Conservation (phyloP, 2,329 filamentous ascomycete genomes). For the Colletotrichum graminicola region DNA sequence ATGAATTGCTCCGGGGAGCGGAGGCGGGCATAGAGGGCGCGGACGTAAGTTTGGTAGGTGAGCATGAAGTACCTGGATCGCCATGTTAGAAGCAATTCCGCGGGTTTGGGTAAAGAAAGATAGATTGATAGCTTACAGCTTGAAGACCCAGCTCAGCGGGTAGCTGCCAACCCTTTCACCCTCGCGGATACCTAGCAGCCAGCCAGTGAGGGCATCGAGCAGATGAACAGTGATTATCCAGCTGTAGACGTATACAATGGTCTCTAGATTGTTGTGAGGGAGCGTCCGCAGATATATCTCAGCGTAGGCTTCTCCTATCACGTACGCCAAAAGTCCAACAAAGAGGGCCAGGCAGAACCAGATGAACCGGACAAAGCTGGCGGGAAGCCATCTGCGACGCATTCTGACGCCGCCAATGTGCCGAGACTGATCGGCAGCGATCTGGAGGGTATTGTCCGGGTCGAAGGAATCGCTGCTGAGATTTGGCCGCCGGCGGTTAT, state of each 20-base stretch:
- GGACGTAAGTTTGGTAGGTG: constrained; percentile 79
- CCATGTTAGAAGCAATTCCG: constrained; percentile 22
- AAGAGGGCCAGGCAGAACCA: constrained; percentile 76
- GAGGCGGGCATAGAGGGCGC: constrained; percentile 75
- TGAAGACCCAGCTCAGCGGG: constrained; percentile 78
- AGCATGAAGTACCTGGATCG: constrained; percentile 71
- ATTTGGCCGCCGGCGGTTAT: constrained; percentile 55
- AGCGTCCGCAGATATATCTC: constrained; percentile 76
- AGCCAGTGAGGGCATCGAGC: constrained; percentile 73
- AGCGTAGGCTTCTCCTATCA: constrained; percentile 76
- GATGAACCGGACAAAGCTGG: constrained; percentile 76
- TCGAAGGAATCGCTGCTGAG: constrained; percentile 55
- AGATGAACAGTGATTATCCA: constrained; percentile 77
- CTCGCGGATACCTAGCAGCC: constrained; percentile 74
- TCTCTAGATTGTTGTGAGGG: constrained; percentile 75
- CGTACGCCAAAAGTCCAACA: constrained; percentile 74
- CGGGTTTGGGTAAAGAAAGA: background rate
- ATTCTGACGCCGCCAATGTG: constrained; percentile 52
- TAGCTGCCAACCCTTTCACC: constrained; percentile 77
- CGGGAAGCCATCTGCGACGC: constrained; percentile 69
- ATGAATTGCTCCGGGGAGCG: constrained; percentile 75
- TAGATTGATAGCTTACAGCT: constrained; percentile 63
- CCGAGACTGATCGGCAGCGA: constrained; percentile 40
- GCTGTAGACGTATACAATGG: constrained; percentile 77
- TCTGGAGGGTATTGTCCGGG: constrained; percentile 48